Evolutionary conservation across 2,329 filamentous ascomycete species (phyloP), one percentile per base, ranked within the genome.

Genomic region (Ophiocordyceps robertsii): DNA sequence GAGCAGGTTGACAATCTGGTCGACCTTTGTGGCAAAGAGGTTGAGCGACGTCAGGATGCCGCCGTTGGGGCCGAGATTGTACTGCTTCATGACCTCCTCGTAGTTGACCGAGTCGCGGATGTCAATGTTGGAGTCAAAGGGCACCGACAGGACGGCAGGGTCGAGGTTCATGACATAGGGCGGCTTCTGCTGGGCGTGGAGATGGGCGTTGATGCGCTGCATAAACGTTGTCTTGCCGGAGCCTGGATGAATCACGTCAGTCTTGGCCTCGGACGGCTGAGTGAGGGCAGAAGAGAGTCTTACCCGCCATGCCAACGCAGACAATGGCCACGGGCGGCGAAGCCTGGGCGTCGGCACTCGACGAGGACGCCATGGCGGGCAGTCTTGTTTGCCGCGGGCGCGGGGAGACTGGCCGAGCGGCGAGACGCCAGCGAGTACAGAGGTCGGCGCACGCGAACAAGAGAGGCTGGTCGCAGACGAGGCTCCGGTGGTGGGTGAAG

Each of bases 161-260:
- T 98, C 92, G 48, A 98, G 82, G 63, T 98, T 98, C 59, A 98
- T 80, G 45, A 96, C 88, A 62, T 98, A 98, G 5, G 93, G 92
- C 1, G 87, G 80, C 16, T 81, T 75, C 45, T 82, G 77, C 55
- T 89, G 75, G 6, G 75, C 75, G 59, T 96, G 90, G 4, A 98
- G 80, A 59, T 98, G 76, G 1, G 90, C 83, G 62, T 95, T 95
- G 56, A 98, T 92, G 56, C 92, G 80, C 61, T 96, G 90, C 90
- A 98, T 96, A 59, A 98, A 98, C 0, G 93, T 98, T n/a, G 92
- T 98, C 70, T 98, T 98, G 56, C 92, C 92, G 14, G 88, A 94
- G 54, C 92, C 82, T 84, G 51, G 10, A 29, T 17, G 17, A 3
- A 13, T 3, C 10, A n/a, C 4, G 27, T 29, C 24, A 29, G 19